Percentiles rank a stretch among this genome's conserved stretches.
These are phyloP conservation scores for Acorus gramineus DNA, from an alignment of 106 monocot genomes.

Conservation along the genomic window DNA sequence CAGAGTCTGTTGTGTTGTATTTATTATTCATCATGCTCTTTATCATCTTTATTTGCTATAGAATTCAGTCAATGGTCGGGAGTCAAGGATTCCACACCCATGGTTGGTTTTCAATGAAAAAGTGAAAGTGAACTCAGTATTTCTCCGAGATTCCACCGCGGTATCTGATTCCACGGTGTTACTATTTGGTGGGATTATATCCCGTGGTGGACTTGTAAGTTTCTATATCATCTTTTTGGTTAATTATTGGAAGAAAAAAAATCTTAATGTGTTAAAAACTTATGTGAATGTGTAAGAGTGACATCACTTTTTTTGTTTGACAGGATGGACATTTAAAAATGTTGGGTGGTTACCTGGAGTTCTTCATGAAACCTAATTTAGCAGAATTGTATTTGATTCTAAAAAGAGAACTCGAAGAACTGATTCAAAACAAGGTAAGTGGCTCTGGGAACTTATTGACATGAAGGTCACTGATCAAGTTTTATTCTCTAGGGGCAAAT, in stretches of 20 bases:
- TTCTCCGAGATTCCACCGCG: constrained; percentile 92
- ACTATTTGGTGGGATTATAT: constrained; percentile 80
- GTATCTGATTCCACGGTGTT: constrained; percentile 80
- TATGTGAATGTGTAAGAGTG: too few species aligned
- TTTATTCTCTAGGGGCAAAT: too few species aligned
- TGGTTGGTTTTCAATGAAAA: constrained; percentile 99
- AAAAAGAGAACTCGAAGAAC: constrained; percentile 71
- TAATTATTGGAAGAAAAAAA: too few species aligned
- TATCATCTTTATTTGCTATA: constrained; percentile 13
- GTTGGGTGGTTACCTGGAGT: constrained; percentile 94
- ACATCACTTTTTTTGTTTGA: constrained; percentile 1
- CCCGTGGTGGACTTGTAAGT: constrained; percentile 77
- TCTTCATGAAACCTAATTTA: constrained; percentile 87
- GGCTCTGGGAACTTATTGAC: too few species aligned
- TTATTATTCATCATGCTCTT: not conserved
- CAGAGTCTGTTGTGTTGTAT: not conserved
- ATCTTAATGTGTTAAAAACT: too few species aligned
- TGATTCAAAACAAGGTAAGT: constrained; percentile 70
- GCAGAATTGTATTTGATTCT: constrained; percentile 63
- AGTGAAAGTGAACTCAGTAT: constrained; percentile 96
- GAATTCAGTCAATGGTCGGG: constrained; percentile 94
- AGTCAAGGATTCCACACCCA: constrained; percentile 82
- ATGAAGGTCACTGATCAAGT: too few species aligned
- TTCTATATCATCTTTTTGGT: not conserved
- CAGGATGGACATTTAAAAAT: constrained; percentile 98